Evolutionary conservation across 2,329 filamentous ascomycete genomes (phyloP), one percentile per base, ranked within the genome.

Genomic region (Trichoderma sp.): DNA sequence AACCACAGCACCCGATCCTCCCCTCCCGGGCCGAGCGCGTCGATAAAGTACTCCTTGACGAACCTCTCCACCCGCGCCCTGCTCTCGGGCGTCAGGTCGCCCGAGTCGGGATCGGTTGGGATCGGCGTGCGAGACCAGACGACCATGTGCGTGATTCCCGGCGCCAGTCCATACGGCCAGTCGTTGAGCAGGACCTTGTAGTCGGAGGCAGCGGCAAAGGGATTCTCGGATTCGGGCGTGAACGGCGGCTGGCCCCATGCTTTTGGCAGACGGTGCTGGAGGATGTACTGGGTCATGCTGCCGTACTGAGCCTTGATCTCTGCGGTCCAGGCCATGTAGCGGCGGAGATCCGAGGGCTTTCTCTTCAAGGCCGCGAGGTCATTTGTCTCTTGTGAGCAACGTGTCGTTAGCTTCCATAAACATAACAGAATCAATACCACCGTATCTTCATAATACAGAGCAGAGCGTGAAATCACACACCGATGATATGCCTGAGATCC

Each of bases 121-220:
- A 97, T 88, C 15, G 82, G 80, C 47, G 94, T 95, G 73, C 96
- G 94, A 59, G 90, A 90, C 94, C 94, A 98, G 48, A 96, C 89
- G 34, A 97, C 92, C 21, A 97, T 85, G 75, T 98, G 94, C n/a
- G 88, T 81, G 70, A 89, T 85, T 62, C 82, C 83, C 0, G 81
- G 74, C 0, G 80, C 81, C 56, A 97, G 79, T 3, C 91, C 93
- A 72, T 97, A 97, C 0, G 94, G 94, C 93, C 93, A 98, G 81
- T 97, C 93, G 72, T 98, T 97, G 74, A 88, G 82, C 51, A 97
- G 80, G 59, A 96, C 89, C 67, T 87, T 87, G 74, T 84, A 88
- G 75, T 89, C 86, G 41, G 81, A 81, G 4, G 80, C 73, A 50
- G 84, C 78, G 26, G 79, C 74, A 68, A 89, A 87, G 10, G 85